Evolutionary conservation across 345 rosid species (phyloP), one percentile per base, ranked within the genome.

Genomic region (Citrus sp.): DNA sequence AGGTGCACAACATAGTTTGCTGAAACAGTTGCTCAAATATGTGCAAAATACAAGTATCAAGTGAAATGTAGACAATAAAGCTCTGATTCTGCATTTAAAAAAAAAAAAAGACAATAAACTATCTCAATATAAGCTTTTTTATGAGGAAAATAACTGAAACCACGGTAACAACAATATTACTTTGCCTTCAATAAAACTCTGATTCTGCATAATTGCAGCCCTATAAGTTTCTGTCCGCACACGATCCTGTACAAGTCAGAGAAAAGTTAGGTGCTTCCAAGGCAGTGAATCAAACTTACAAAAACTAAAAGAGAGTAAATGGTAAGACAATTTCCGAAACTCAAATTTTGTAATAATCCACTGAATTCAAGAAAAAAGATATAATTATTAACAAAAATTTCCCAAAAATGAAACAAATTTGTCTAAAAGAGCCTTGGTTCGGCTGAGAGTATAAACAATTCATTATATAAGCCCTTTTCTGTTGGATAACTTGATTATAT

Each of bases 131-230:
- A 66, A 32, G 42, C 27, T n/a, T n/a, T 24, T 72, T 61, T 42
- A 77, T 12, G 34, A 80, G 72, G 58, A 54, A 49, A 82, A 6
- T 32, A 76, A 71, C 70, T 25, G 64, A 77, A 70, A 68, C 8
- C 55, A 80, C 51, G 34, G 67, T 59, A 75, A 80, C 79, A 62
- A 77, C 38, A 58, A 69, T 78, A 86, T 84, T 94, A 96, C 99
- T 88, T 94, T 96, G 86, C 91, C 98, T 81, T 92, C 90, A 68
- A 96, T 94, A 67, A 78, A 89, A 88, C 87, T 86, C 82, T 90
- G 97, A 85, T 90, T 92, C 82, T 89, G 91, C 95, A 88, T 90
- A 83, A 96, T 92, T 37, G 99, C 99, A 16, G 86, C 82, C 83
- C 89, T 88, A 71, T 95, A 95, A 64, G 98, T 88, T 19, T 94